Evolutionary conservation across 106 monocot species (phyloP).

Genomic region (Acanthochlamys bracteata): DNA sequence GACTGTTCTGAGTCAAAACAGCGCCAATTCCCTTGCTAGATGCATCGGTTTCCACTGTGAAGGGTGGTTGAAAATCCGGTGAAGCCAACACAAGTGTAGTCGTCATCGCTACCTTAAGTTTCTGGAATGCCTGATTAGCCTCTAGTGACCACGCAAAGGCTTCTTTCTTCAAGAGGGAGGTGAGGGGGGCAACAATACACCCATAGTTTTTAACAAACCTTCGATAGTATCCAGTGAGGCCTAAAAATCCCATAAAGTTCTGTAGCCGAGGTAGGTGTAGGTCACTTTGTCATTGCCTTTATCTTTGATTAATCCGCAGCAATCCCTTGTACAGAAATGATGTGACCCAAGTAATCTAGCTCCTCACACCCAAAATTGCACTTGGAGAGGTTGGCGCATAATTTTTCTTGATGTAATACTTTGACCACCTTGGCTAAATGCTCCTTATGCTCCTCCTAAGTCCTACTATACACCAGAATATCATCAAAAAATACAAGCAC

Average conservation of each 20-base stretch:
- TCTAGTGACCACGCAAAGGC: neutral
- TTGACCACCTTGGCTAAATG: neutral
- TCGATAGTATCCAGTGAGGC: neutral
- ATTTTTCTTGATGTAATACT: too few species aligned
- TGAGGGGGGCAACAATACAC: neutral
- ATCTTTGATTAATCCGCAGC: neutral
- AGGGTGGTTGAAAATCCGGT: neutral
- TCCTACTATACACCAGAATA: neutral
- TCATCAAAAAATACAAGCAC: conserved; percentile 7
- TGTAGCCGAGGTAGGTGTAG: neutral
- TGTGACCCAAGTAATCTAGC: neutral
- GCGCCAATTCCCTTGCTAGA: neutral
- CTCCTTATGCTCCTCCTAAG: neutral
- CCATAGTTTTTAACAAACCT: neutral
- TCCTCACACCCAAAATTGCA: neutral
- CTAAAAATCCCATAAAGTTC: neutral
- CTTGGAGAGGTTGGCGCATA: conserved; percentile 2
- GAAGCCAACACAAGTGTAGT: neutral
- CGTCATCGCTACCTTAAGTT: neutral
- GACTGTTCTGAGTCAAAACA: neutral
- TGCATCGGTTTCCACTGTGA: conserved; percentile 2
- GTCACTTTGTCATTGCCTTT: neutral
- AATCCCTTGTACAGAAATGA: neutral
- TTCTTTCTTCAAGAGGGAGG: neutral
- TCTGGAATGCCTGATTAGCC: neutral